Conservation (phyloP, 2,329 filamentous ascomycete species). For the Colletotrichum phormii region DNA sequence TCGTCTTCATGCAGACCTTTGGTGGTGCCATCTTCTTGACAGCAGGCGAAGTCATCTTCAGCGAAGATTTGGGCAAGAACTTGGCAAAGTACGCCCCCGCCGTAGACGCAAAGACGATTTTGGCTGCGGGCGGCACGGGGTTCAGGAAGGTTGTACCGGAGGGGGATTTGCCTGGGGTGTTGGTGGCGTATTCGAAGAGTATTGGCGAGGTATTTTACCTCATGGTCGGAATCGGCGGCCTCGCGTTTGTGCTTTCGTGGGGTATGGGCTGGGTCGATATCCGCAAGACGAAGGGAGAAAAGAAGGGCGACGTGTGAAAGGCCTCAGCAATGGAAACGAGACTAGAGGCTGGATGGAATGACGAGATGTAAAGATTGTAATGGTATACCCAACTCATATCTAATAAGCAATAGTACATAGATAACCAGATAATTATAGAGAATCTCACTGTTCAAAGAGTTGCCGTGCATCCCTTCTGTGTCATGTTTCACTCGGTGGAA, state of each 20-base stretch:
- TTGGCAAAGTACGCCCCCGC: constrained; percentile 40
- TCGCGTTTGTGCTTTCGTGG: constrained; percentile 49
- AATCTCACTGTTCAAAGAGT: too few species aligned
- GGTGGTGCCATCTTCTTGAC: constrained; percentile 60
- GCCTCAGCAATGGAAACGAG: not conserved
- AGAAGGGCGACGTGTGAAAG: not conserved
- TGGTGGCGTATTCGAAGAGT: constrained; percentile 54
- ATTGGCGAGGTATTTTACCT: constrained; percentile 45
- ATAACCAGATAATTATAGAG: not conserved
- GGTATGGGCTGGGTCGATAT: constrained; percentile 61
- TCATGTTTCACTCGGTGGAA: not conserved
- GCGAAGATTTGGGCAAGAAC: constrained; percentile 4
- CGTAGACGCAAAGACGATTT: constrained; percentile 47
- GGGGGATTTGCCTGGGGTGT: constrained; percentile 47
- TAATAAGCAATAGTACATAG: not conserved
- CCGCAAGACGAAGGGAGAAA: constrained; percentile 46
- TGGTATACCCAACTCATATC: not conserved
- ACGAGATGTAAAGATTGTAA: not conserved
- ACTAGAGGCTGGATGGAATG: not conserved
- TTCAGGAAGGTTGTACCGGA: constrained; percentile 48
- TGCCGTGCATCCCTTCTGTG: not conserved
- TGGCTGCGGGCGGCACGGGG: constrained; percentile 56
- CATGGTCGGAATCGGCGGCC: constrained; percentile 45
- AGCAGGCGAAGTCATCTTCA: constrained; percentile 42
- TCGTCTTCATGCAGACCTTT: constrained; percentile 55